phyloP scores from a whole-genome alignment of 2,329 filamentous ascomycete species.

The Colletotrichum musae region DNA sequence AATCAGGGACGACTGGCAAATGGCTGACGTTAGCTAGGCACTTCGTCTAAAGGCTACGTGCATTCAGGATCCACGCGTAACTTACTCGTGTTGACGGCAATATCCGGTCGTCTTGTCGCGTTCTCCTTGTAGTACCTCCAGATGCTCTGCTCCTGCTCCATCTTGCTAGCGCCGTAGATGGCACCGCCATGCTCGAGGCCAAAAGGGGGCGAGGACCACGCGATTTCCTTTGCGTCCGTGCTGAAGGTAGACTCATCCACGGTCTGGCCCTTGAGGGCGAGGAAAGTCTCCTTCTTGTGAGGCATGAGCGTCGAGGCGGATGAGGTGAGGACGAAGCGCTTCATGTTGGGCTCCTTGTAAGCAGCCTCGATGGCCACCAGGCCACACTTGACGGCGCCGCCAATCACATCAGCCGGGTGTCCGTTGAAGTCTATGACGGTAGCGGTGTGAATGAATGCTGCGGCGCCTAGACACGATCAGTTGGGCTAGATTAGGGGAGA shows the following conservation, averaged over 20 bases:
- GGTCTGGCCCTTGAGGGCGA: slow-evolving; percentile 35
- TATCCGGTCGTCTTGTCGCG: slow-evolving; percentile 43
- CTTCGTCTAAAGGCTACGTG: background rate
- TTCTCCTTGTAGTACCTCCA: slow-evolving; percentile 56
- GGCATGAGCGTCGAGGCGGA: slow-evolving; percentile 26
- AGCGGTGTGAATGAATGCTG: slow-evolving; percentile 56
- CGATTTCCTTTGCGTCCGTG: slow-evolving; percentile 22
- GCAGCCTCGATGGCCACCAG: slow-evolving; percentile 47
- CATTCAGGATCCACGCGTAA: background rate
- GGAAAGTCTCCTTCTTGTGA: slow-evolving; percentile 40
- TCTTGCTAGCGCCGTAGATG: slow-evolving; percentile 57
- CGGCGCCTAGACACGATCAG: slow-evolving; percentile 13
- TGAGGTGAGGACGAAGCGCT: slow-evolving; percentile 26
- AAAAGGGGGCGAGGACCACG: slow-evolving; percentile 21
- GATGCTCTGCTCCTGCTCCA: slow-evolving; percentile 52
- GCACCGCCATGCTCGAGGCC: slow-evolving; percentile 42
- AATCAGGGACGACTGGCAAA: slow-evolving; percentile 46
- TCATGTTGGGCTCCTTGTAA: slow-evolving; percentile 25
- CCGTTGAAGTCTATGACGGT: slow-evolving; percentile 51
- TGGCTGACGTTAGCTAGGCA: no score
- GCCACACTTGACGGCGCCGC: slow-evolving; percentile 48
- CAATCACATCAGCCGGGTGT: slow-evolving; percentile 57
- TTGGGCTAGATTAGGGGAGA: no score
- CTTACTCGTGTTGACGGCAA: slow-evolving; percentile 32
- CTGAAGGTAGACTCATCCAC: slow-evolving; percentile 37